These are phyloP conservation scores for Viola pubescens DNA, from an alignment of 441 rosid species.

Conservation along the genomic window DNA sequence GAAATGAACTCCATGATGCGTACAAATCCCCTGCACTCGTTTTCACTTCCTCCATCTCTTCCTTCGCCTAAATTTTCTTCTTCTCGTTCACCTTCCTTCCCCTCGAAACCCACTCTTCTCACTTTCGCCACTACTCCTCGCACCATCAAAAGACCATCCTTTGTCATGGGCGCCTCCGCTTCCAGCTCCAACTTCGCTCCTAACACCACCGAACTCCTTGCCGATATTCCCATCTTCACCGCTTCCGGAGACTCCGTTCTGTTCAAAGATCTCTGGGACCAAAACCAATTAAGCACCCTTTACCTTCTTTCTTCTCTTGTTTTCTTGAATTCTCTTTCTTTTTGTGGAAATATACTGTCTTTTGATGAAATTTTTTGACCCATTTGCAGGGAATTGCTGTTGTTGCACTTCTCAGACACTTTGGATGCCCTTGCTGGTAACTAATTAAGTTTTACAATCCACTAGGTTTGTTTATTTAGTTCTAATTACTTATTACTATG, in stretches of 20 bases:
- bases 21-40: background rate
- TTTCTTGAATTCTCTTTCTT: background rate
- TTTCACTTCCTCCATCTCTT: no score
- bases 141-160: conserved; percentile 4
- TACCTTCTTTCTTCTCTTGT: background rate
- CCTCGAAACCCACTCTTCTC: conserved; percentile 7
- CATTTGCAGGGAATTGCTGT: background rate
- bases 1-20: background rate
- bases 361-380: background rate
- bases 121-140: background rate
- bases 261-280: conserved; percentile 76
- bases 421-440: no score
- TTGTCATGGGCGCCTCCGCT: conserved; percentile 29
- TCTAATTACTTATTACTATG: no score
- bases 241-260: conserved; percentile 48
- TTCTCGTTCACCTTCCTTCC: background rate
- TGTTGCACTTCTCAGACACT: no score
- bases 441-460: no score
- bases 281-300: conserved; percentile 13
- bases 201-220: conserved; percentile 38
- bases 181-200: conserved; percentile 23
- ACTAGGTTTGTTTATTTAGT: no score
- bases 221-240: conserved; percentile 50
- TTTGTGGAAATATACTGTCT: background rate
- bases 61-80: background rate